A percentile compares a stretch with the other conserved stretches of the same genome.
Conservation (phyloP, 345 rosid species). For the Geranium brycei region DNA sequence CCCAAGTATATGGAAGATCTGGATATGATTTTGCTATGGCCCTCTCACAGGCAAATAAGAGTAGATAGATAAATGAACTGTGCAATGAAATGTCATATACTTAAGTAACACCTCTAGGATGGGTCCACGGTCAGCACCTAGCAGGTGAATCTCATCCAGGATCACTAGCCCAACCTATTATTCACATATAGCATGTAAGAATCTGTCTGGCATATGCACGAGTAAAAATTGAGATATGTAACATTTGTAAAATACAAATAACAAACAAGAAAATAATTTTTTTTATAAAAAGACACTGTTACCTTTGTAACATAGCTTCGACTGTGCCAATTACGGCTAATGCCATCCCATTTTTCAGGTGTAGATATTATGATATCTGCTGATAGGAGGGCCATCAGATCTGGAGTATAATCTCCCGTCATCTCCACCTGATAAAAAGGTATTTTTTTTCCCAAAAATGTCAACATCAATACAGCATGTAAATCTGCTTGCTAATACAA, state of each 20-base stretch:
- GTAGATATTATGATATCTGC: constrained; percentile 95
- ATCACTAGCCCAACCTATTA: constrained; percentile 83
- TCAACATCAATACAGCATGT: constrained; percentile 5
- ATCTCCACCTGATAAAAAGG: constrained; percentile 63
- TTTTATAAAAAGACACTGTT: neutral
- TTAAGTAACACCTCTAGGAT: constrained; percentile 73
- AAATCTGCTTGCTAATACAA: constrained; percentile 3
- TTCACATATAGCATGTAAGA: constrained; percentile 13
- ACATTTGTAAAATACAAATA: neutral
- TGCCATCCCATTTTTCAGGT: constrained; percentile 99
- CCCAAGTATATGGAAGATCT: neutral
- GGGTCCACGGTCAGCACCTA: constrained; percentile 98
- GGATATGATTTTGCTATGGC: neutral
- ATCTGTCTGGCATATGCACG: neutral
- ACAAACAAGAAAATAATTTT: constrained; percentile 4
- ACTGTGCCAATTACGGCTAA: constrained; percentile 96
- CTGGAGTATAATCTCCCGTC: constrained; percentile 99
- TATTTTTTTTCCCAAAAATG: neutral
- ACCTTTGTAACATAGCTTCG: constrained; percentile 96
- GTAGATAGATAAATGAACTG: neutral
- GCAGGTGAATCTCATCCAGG: constrained; percentile 96
- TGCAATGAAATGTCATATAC: neutral
- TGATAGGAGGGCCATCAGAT: constrained; percentile 88
- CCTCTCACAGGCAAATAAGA: neutral
- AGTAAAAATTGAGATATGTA: neutral